A percentile compares a stretch with the other conserved stretches of the same genome.
Conservation (phyloP, 2,329 filamentous ascomycete genomes). For the Aphanoascus verrucosus region DNA sequence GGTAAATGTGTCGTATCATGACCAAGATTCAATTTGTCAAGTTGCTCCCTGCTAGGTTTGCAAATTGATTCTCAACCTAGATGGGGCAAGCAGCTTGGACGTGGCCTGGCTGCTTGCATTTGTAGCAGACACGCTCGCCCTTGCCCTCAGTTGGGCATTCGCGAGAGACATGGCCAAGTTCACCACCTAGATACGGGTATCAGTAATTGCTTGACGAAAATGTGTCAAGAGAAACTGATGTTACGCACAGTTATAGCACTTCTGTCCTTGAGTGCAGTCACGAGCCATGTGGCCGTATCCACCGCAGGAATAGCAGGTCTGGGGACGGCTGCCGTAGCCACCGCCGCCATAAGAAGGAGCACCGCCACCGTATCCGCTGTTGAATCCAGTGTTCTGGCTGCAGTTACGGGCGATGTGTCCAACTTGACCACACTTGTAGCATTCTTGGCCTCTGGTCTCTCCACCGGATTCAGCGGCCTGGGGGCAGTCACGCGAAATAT, state of each 20-base stretch:
- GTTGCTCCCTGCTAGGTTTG: slow-evolving; percentile 5
- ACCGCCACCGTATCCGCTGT: slow-evolving; percentile 38
- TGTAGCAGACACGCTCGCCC: slow-evolving; percentile 96
- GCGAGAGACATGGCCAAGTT: slow-evolving; percentile 87
- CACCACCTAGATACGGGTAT: slow-evolving; percentile 45
- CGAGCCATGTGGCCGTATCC: slow-evolving; percentile 95
- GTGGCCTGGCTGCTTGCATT: slow-evolving; percentile 78
- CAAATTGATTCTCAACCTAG: slow-evolving; percentile 36
- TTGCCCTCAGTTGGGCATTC: slow-evolving; percentile 91
- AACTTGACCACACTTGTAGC: slow-evolving; percentile 96
- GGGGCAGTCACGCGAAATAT: slow-evolving; percentile 72
- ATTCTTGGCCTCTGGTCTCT: slow-evolving; percentile 53
- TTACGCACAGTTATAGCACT: slow-evolving; percentile 92
- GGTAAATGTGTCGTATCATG: slow-evolving; percentile 1
- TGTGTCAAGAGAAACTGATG: slow-evolving; percentile 4
- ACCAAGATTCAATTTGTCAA: slow-evolving; percentile 10
- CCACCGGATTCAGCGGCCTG: slow-evolving; percentile 36
- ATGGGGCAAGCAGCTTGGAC: slow-evolving; percentile 90
- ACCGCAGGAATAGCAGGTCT: slow-evolving; percentile 97
- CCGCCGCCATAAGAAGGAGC: slow-evolving; percentile 36
- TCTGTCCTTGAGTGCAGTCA: slow-evolving; percentile 97
- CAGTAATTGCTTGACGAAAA: slow-evolving; percentile 9
- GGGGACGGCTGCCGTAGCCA: slow-evolving; percentile 47
- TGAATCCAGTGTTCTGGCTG: slow-evolving; percentile 41
- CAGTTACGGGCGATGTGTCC: slow-evolving; percentile 80